phyloP scores from a whole-genome alignment of 2,329 filamentous ascomycete genomes.

The Alternaria sp. region DNA sequence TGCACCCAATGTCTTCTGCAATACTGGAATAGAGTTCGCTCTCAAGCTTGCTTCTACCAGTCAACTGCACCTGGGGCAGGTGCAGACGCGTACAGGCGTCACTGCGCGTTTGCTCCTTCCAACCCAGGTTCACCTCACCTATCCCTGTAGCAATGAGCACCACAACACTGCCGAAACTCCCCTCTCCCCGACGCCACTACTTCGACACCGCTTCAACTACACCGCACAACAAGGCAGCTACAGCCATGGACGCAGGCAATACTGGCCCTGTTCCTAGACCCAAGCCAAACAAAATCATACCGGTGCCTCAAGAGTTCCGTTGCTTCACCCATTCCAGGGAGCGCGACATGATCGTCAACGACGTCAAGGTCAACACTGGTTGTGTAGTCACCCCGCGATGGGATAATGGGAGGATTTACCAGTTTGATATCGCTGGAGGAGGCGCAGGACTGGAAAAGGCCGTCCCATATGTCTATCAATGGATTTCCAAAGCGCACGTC shows the following conservation, averaged over 20 bases:
- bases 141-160: background rate
- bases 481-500: conserved; percentile 34
- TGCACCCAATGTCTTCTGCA: background rate
- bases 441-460: conserved; percentile 33
- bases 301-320: conserved; percentile 33
- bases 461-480: conserved; percentile 35
- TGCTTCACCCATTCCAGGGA: conserved; percentile 27
- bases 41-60: background rate
- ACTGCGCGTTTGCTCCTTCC: conserved; percentile 15
- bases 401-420: conserved; percentile 21
- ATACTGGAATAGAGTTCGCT: background rate
- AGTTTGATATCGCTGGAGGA: conserved; percentile 39
- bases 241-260: conserved; percentile 1
- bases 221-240: background rate
- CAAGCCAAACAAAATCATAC: conserved; percentile 31
- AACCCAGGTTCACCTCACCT: conserved; percentile 13
- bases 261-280: conserved; percentile 6
- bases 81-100: background rate
- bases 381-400: conserved; percentile 31
- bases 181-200: background rate
- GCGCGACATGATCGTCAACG: conserved; percentile 21
- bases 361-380: conserved; percentile 29
- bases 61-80: background rate
- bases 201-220: background rate
- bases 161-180: background rate